phyloP scores from a whole-genome alignment of 495 filamentous ascomycete species.

The Daldinia loculata region DNA sequence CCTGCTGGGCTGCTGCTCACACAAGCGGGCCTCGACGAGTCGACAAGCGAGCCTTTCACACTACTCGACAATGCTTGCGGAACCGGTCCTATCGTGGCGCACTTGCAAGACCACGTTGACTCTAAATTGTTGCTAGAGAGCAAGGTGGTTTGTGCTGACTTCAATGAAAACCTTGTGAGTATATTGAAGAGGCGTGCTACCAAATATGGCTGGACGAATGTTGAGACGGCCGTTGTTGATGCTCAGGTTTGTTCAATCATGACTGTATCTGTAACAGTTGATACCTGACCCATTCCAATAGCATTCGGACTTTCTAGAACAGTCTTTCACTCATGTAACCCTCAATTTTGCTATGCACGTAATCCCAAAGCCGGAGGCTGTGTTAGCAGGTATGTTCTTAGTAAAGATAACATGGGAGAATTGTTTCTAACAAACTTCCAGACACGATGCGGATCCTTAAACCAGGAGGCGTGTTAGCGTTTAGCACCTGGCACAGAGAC shows the following conservation, averaged over 20 bases:
- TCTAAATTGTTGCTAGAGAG: conserved; percentile 46
- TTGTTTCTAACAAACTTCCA: conserved; percentile 27
- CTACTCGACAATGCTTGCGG: conserved; percentile 57
- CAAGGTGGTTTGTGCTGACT: conserved; percentile 52
- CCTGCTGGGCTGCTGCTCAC: conserved; percentile 46
- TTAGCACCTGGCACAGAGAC: conserved; percentile 51
- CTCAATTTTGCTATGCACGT: conserved; percentile 56
- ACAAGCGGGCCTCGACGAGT: conserved; percentile 48
- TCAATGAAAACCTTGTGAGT: conserved; percentile 43
- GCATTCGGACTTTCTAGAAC: conserved; percentile 44
- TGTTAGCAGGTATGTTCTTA: conserved; percentile 48
- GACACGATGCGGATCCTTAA: conserved; percentile 51
- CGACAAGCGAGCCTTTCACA: conserved; percentile 44
- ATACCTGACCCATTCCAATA: conserved; percentile 26
- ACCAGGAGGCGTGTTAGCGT: conserved; percentile 51
- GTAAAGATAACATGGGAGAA: background rate
- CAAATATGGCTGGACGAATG: conserved; percentile 47
- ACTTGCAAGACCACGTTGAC: conserved; percentile 44
- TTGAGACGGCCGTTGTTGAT: conserved; percentile 47
- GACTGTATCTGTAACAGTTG: background rate
- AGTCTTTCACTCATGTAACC: conserved; percentile 51
- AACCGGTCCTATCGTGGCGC: conserved; percentile 49
- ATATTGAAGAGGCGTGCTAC: conserved; percentile 43
- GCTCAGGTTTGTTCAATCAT: conserved; percentile 45
- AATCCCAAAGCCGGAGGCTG: conserved; percentile 51